A percentile compares a stretch with the other conserved stretches of the same genome.
phyloP scores from a whole-genome alignment of 163 green algal species.

The Scenedesmus sp. region DNA sequence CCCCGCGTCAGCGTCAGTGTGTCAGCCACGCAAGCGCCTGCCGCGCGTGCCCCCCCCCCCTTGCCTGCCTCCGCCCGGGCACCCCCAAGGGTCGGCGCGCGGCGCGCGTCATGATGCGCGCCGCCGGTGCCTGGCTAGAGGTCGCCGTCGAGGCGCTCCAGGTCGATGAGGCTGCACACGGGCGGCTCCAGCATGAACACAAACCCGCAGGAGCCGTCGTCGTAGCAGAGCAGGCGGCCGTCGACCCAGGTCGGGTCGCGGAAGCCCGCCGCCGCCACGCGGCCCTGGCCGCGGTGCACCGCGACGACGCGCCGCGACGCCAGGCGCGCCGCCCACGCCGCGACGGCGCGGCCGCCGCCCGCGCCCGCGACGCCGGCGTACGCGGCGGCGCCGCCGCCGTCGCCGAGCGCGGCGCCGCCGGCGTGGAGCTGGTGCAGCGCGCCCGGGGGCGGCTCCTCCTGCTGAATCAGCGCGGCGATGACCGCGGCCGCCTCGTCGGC shows the following conservation, averaged over 20 bases:
- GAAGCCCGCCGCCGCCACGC: conserved; percentile 33
- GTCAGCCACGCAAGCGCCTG: too few relatives aligned
- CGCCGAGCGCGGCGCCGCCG: background rate
- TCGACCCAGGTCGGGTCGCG: conserved; percentile 26
- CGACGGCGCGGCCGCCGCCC: background rate
- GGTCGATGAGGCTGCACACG: conserved; percentile 5
- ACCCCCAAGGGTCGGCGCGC: too few relatives aligned
- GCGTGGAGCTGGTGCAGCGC: background rate
- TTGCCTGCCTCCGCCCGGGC: too few relatives aligned
- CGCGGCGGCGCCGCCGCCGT: background rate
- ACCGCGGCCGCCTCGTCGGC: conserved; percentile 6
- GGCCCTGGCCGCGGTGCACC: conserved; percentile 21
- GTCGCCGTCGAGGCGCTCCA: conserved; percentile 23
- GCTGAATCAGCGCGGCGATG: conserved; percentile 12
- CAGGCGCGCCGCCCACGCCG: conserved; percentile 5
- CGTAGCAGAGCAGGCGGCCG: conserved; percentile 41
- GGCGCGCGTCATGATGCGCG: too few relatives aligned
- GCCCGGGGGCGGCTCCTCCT: conserved; percentile 4
- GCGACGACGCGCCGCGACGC: conserved; percentile 2
- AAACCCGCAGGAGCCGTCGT: conserved; percentile 43
- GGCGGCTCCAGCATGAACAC: conserved; percentile 9
- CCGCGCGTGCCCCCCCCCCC: too few relatives aligned
- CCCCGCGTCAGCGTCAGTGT: too few relatives aligned
- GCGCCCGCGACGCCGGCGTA: background rate
- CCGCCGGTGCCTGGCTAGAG: too few relatives aligned